These are phyloP conservation scores for Phytophthora nicotianae DNA, from an alignment of 352 stramenopile genomes.

Conservation along the genomic window DNA sequence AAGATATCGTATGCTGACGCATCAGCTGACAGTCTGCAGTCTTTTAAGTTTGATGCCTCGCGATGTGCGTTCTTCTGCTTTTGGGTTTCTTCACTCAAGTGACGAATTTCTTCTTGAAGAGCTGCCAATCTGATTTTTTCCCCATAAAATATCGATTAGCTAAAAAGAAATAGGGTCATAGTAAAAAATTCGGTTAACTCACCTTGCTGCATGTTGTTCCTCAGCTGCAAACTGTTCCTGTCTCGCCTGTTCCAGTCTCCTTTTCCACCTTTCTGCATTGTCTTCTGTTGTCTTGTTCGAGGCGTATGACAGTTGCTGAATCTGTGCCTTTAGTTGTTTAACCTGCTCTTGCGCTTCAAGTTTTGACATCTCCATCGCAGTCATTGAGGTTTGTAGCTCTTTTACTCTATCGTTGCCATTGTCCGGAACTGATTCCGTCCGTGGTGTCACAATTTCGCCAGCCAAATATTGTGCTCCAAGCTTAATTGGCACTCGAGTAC, in stretches of 20 bases:
- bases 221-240: conserved; percentile 53
- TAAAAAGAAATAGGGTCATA: neutral
- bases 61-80: conserved; percentile 26
- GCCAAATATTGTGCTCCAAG: conserved; percentile 33
- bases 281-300: conserved; percentile 29
- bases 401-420: conserved; percentile 25
- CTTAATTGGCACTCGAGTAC: conserved; percentile 25
- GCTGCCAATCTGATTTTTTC: conserved; percentile 28
- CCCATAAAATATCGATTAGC: neutral
- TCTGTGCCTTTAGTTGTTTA: conserved; percentile 43
- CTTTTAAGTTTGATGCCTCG: conserved; percentile 51
- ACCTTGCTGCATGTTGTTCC: conserved; percentile 49
- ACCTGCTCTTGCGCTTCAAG: conserved; percentile 62
- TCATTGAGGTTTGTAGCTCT: conserved; percentile 33
- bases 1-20: conserved; percentile 70
- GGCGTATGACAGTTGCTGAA: conserved; percentile 40
- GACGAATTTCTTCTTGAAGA: conserved; percentile 37
- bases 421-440: conserved; percentile 11
- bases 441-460: conserved; percentile 30
- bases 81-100: conserved; percentile 27
- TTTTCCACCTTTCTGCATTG: conserved; percentile 55
- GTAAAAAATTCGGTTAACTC: neutral
- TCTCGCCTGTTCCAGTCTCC: conserved; percentile 54
- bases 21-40: conserved; percentile 47
- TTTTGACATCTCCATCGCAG: conserved; percentile 40